Conservation (phyloP, 306 rosid species). For the Fragaria iinumae region DNA sequence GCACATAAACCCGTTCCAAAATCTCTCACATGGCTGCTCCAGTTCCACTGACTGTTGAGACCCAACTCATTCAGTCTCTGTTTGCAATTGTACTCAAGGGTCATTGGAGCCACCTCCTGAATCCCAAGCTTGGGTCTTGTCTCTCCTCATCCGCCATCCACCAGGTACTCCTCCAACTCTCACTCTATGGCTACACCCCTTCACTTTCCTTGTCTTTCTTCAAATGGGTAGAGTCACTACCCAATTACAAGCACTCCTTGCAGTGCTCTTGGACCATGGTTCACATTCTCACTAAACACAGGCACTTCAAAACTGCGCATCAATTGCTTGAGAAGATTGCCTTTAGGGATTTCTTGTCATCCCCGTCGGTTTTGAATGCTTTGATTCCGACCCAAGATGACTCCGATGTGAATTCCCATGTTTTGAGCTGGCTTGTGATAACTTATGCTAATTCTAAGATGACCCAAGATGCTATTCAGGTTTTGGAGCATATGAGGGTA, state of each 20-base stretch:
- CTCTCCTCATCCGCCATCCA: slow-evolving; percentile 54
- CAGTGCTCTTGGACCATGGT: slow-evolving; percentile 78
- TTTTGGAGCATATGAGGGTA: slow-evolving; percentile 68
- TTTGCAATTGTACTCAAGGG: slow-evolving; percentile 66
- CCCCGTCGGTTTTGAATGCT: slow-evolving; percentile 65
- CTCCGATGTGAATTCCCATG: slow-evolving; percentile 64
- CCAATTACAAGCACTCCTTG: slow-evolving; percentile 64
- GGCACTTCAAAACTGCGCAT: slow-evolving; percentile 62
- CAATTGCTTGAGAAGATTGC: slow-evolving; percentile 69
- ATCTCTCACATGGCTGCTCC: slow-evolving; percentile 29
- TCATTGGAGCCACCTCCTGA: slow-evolving; percentile 55
- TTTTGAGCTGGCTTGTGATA: slow-evolving; percentile 87
- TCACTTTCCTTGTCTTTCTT: slow-evolving; percentile 55
- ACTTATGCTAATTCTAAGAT: slow-evolving; percentile 52
- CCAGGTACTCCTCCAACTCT: slow-evolving; percentile 54
- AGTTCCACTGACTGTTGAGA: slow-evolving; percentile 30
- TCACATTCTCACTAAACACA: slow-evolving; percentile 55
- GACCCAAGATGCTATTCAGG: slow-evolving; percentile 73
- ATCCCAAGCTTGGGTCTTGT: slow-evolving; percentile 38
- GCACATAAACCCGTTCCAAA: not conserved
- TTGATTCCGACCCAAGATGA: slow-evolving; percentile 47
- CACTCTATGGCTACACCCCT: slow-evolving; percentile 42
- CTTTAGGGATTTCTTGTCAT: slow-evolving; percentile 57
- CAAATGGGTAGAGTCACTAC: slow-evolving; percentile 66
- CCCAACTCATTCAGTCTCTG: slow-evolving; percentile 38